Base-by-base conservation (phyloP, 495 filamentous ascomycete species). In the Pyrenopolyporus hunteri region DNA sequence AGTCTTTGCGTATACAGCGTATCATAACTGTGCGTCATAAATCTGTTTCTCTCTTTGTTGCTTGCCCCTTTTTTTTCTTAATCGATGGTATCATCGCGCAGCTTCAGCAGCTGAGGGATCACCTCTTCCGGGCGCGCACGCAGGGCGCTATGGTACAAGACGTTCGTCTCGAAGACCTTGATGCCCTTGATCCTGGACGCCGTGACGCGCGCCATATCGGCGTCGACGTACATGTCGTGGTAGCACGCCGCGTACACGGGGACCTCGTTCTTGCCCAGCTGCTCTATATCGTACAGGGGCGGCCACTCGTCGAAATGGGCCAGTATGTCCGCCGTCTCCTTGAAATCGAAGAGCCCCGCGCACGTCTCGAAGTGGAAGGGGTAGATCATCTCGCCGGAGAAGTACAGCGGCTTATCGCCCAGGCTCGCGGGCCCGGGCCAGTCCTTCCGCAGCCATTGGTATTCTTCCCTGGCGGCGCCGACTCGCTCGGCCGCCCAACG, bases 151-250 rank as follows among this genome's bases (percentile, higher is more conserved):
- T 98, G 93, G 61, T 93, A 92, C 80, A 96, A 81, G 13, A 78
- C 76, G 69, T 96, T 97, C 54, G 92, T 96, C 66, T 94, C 84
- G 59, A 87, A 91, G 36, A 87, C 87, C 75, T 92, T 91, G 63
- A 83, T 87, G 0, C 86, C 87, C 69, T 83, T 85, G 69, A 98
- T 90, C 74, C 85, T 84, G 23, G 76, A 71, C 9, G 90, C 92
- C 20, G 93, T 94, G 59, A 85, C 87, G 52, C 83, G 75, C 0
- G 89, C 83, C 7, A 91, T 71, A 19, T 87, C 86, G 59, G 82
- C 89, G 60, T 93, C 87, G 25, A 98, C 93, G 64, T 96, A 97
- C 92, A 98, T 97, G 72, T 98, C 93, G 52, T 97, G 90, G 55
- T 87, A 98, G n/a, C 82, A 86, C 0, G 89, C 90, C 4, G 91